Conservation (phyloP, 202 grass and related monocot species). For the Musa balbisiana region DNA sequence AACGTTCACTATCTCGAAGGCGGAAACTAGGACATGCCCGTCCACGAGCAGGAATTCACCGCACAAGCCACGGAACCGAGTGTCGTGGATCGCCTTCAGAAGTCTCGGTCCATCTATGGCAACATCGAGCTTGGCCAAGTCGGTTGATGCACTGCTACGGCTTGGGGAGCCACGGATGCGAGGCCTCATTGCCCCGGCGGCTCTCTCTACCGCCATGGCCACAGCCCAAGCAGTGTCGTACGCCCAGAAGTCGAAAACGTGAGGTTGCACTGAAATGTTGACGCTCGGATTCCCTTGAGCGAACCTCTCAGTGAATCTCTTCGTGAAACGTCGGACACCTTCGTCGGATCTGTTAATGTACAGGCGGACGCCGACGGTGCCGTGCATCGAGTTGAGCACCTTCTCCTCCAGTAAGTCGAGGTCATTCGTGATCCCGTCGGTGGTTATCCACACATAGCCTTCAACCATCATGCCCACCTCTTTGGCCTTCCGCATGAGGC, state of each 20-base stretch:
- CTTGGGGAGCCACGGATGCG: constrained; percentile 9
- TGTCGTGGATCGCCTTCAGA: constrained; percentile 31
- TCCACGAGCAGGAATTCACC: constrained; percentile 43
- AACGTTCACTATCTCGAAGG: constrained; percentile 47
- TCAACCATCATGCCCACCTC: constrained; percentile 5
- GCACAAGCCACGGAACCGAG: constrained; percentile 45
- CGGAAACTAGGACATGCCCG: constrained; percentile 25
- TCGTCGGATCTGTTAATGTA: constrained; percentile 17
- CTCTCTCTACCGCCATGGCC: constrained; percentile 32
- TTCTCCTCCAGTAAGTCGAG: not conserved
- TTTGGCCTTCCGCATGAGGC: not conserved
- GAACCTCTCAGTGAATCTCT: constrained; percentile 37
- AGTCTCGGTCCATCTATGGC: constrained; percentile 26
- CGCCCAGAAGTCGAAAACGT: constrained; percentile 36
- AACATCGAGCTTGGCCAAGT: constrained; percentile 40
- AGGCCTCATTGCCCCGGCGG: not conserved
- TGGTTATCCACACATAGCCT: constrained; percentile 22
- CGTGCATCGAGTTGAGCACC: constrained; percentile 50
- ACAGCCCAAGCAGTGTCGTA: constrained; percentile 61
- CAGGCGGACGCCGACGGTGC: constrained; percentile 50
- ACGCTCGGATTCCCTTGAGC: too few relatives aligned
- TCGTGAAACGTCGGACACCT: constrained; percentile 26
- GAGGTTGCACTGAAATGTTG: constrained; percentile 24
- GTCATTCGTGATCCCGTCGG: constrained; percentile 1
- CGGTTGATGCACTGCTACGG: constrained; percentile 9